Evolutionary conservation across 768 basidiomycete species (phyloP), one percentile per base, ranked within the genome.

Genomic region (Phanerochaete carnosa): DNA sequence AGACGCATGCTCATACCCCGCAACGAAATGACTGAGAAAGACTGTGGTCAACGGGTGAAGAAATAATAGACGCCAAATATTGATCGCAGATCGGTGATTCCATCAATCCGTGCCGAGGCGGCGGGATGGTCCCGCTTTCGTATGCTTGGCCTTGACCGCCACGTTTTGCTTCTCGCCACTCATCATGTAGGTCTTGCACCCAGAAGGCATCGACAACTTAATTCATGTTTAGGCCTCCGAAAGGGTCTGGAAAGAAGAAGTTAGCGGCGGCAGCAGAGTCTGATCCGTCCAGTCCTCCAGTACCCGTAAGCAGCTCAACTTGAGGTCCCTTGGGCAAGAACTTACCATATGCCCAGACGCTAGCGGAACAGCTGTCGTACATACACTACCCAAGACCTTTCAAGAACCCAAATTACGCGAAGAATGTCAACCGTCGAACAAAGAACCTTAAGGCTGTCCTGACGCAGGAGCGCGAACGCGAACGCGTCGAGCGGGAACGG

Each of bases 391-490:
- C 88, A 0, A 81, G 88, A 0, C 88, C 90, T 0, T 94, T 94
- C 78, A 94, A 94, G 73, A 91, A 87, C 64, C 79, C 83, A 0
- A 71, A 78, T 28, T 90, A 91, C 66, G 78, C 77, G 7, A 91
- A 88, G 73, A 90, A 91, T 65, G 68, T 80, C 7, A 89, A 85
- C 61, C 79, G 90, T 8, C 80, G 91, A 23, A 84, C 89, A 23
- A 92, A 90, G 77, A 91, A 92, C 64, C 70, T 92, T 67, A 94
- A 94, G 74, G 79, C 85, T 2, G 86, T 94, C 1, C 77, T 94
- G 23, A 81, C 82, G 0, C 88, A 90, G 64, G 92, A 94, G 69
- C 82, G 89, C 5, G 92, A 94, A 65, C 80, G 88, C 0, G 90
- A 92, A 63, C 77, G 83, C n/a, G 69, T 78, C 32, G 88, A 88